A percentile compares a stretch with the other conserved stretches of the same genome.
phyloP scores from a whole-genome alignment of 495 filamentous ascomycete genomes.

The Letharia lupina region DNA sequence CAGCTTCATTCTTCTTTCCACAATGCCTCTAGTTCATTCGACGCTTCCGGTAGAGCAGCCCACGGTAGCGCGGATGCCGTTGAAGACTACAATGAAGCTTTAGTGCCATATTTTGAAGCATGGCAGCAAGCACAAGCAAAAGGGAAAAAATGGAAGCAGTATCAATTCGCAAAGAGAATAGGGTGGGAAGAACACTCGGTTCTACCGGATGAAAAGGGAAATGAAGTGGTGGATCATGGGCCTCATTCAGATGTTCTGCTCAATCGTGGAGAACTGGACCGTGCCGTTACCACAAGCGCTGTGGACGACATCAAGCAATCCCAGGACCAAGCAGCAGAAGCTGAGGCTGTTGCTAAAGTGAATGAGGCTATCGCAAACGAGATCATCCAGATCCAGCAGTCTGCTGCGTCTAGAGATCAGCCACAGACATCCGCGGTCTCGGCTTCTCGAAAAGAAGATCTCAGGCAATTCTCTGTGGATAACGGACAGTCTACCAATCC shows the following conservation, averaged over 20 bases:
- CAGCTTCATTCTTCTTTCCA: conserved; percentile 74
- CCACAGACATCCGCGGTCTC: not conserved
- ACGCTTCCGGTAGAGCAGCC: conserved; percentile 34
- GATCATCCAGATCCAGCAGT: conserved; percentile 41
- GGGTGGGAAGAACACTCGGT: conserved; percentile 63
- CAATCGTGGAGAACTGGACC: conserved; percentile 28
- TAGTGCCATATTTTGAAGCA: conserved; percentile 84
- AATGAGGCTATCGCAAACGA: conserved; percentile 59
- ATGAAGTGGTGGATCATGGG: conserved; percentile 29
- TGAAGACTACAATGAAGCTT: conserved; percentile 43
- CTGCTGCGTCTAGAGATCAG: conserved; percentile 7
- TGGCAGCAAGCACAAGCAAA: conserved; percentile 70
- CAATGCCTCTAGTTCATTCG: conserved; percentile 39
- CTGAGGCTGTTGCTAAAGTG: conserved; percentile 48
- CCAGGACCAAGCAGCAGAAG: conserved; percentile 42
- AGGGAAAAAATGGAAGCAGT: conserved; percentile 81
- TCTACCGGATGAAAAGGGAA: conserved; percentile 42
- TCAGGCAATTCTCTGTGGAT: not conserved
- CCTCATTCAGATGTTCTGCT: conserved; percentile 15
- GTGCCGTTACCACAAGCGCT: conserved; percentile 42
- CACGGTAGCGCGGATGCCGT: conserved; percentile 21
- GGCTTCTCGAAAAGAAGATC: not conserved
- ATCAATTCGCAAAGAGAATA: conserved; percentile 76
- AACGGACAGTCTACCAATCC: conserved; percentile 1
- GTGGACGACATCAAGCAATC: conserved; percentile 54